Evolutionary conservation across 2,329 filamentous ascomycete species (phyloP), one percentile per base, ranked within the genome.

Genomic region (Elsinoe ampelina): DNA sequence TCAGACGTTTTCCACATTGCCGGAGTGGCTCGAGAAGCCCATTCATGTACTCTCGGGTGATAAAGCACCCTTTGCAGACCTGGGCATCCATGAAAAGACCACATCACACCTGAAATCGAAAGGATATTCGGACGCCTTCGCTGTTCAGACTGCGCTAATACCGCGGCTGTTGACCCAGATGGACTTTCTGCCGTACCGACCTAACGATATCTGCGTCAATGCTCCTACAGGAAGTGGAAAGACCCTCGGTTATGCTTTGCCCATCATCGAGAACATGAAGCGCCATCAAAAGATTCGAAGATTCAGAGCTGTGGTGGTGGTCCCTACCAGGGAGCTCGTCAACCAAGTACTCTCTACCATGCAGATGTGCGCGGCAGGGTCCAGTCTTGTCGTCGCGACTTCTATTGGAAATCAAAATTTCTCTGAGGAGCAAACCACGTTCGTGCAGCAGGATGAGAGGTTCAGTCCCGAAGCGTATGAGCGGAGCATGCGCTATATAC

Each of bases 191-290:
- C 75, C 79, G 57, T 74, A 80, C 35, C 78, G 83, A 35, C 73
- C 80, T 1, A 87, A 89, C 4, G 93, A 98, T 68, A 72, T 98
- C 3, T 85, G 95, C 43, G 85, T 98, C 2, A 93, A 90, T 6
- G 93, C 95, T 0, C 87, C 92, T 1, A 98, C 93, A 0, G 93
- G 93, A 7, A 97, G 93, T 0, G 93, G 93, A 57, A 98, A 98
- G 69, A 98, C 93, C 0, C 71, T 98, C 13, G 87, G 92, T 0
- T 98, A 98, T 66, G 82, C 92, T 0, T 74, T 98, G 2, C 93
- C 93, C 0, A 83, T 98, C 58, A 80, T 95, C 3, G 82, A 89
- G 45, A 84, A 86, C 52, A 75, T 98, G 50, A 51, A 58, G 5
- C 43, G 54, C 15, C 45, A 56, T 6, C 43, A 58, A 11, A 58